Percentiles rank a stretch among this genome's conserved stretches.
Conservation (phyloP, 1,284 basidiomycete genomes). For the Ganoderma resinaceum region DNA sequence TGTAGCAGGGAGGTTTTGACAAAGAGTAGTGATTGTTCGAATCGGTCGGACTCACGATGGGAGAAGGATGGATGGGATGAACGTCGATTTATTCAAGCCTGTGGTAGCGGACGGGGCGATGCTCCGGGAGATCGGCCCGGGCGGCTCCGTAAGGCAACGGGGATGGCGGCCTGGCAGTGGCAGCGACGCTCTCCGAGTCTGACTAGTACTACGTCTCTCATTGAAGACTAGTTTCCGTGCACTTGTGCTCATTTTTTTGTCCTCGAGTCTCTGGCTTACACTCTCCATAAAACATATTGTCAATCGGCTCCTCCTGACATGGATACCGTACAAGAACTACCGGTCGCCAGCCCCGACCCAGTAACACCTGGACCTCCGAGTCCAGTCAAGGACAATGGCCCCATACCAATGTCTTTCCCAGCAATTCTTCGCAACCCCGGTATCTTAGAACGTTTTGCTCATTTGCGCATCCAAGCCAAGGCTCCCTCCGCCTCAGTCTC, state of each 20-base stretch:
- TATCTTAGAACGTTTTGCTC: slow-evolving; percentile 57
- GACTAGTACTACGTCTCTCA: neutral
- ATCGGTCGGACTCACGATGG: no score
- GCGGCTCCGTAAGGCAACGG: neutral
- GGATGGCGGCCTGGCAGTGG: no score
- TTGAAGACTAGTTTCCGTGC: no score
- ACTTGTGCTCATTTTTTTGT: neutral
- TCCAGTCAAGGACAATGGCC: slow-evolving; percentile 32
- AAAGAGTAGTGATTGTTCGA: no score
- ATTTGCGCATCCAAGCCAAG: slow-evolving; percentile 45
- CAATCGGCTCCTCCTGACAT: neutral
- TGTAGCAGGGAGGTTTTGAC: no score
- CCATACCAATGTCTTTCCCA: slow-evolving; percentile 73
- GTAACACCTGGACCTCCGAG: no score
- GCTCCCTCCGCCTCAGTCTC: slow-evolving; percentile 27
- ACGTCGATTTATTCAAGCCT: no score
- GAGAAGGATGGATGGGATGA: no score
- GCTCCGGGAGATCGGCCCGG: neutral
- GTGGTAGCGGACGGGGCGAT: no score
- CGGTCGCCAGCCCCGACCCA: neutral
- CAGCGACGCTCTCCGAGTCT: neutral
- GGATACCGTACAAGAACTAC: neutral
- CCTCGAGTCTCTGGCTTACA: neutral
- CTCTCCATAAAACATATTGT: neutral
- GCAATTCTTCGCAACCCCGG: slow-evolving; percentile 67